Evolutionary conservation across 306 rosid species (phyloP), one percentile per base, ranked within the genome.

Genomic region (Mimosa pudica): DNA sequence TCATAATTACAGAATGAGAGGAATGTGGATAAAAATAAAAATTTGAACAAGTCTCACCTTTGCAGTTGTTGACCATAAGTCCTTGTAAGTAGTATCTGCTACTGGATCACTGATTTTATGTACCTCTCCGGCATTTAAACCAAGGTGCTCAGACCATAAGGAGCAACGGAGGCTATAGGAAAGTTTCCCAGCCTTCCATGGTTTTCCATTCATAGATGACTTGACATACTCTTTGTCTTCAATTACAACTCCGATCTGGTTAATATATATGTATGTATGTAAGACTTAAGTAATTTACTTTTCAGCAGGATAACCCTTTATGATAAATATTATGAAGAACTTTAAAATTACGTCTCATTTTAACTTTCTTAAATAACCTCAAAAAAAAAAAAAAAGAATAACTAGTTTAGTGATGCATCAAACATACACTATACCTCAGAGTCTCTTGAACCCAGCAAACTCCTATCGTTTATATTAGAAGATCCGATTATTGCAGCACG

Each of bases 81-180:
- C 89, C 89, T 85, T 90, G 88, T 96, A 96, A 70, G 98, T 93
- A 79, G 91, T 81, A 82, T 96, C 90, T 72, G 82, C 90, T 76
- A 89, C 84, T 54, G 99, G 99, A 77, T 95, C 98, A 71, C 83
- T 83, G 77, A 93, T 83, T 74, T 83, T 86, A 85, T 75, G 78
- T 49, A 93, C 96, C 98, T 91, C 94, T 71, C 88, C 96, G 0
- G 87, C 52, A 49, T 78, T 87, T 77, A 95, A 89, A 67, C 99
- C 99, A 32, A 95, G 99, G 77, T 96, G 99, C 83, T 96, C 99
- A 41, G 98, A 85, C 99, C 99, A 96, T 8, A 93, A 81, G 57
- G 99, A 93, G 79, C 94, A 76, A 48, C 98, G 99, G 33, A 96
- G 98, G 77, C 92, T 91, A 51, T 86, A 79, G 63, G 97, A 91